A percentile compares a stretch with the other conserved stretches of the same genome.
These are phyloP conservation scores for Penicillium subrubescens DNA, from an alignment of 495 filamentous ascomycete genomes.

Conservation along the genomic window DNA sequence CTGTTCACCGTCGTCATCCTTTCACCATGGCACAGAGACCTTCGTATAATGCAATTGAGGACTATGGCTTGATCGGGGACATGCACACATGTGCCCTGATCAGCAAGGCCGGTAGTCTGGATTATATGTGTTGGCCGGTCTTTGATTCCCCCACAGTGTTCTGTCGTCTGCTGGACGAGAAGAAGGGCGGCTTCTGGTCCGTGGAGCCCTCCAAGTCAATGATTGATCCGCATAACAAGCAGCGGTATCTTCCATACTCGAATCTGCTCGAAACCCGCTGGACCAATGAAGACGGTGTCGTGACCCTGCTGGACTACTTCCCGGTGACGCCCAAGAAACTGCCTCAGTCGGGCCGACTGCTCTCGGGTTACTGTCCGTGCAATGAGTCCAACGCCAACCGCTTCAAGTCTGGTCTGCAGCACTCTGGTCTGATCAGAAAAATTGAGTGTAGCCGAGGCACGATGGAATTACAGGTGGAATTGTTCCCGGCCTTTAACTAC, in stretches of 20 bases:
- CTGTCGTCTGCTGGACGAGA: conserved; percentile 67
- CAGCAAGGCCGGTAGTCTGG: conserved; percentile 68
- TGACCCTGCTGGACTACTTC: conserved; percentile 73
- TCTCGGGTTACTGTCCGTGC: conserved; percentile 44
- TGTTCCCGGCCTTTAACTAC: conserved; percentile 74
- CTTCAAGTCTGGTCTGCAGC: conserved; percentile 45
- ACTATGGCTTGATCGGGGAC: conserved; percentile 77
- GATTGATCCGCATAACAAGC: conserved; percentile 61
- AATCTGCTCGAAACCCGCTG: conserved; percentile 73
- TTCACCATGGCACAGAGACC: conserved; percentile 22
- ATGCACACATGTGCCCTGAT: conserved; percentile 77
- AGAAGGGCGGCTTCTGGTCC: conserved; percentile 70
- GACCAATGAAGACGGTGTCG: conserved; percentile 69
- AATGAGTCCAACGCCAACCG: conserved; percentile 34
- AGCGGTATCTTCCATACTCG: conserved; percentile 68
- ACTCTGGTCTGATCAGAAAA: conserved; percentile 59
- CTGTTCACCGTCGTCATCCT: not conserved
- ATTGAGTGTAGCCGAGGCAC: conserved; percentile 68
- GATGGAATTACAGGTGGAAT: conserved; percentile 62
- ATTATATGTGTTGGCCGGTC: conserved; percentile 78
- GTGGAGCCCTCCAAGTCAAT: conserved; percentile 52
- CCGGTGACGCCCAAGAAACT: conserved; percentile 43
- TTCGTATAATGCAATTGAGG: conserved; percentile 67
- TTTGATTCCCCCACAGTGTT: conserved; percentile 69
- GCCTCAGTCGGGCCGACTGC: conserved; percentile 23